phyloP scores from a whole-genome alignment of 2,329 filamentous ascomycete genomes.

The Aureobasidium sp. region DNA sequence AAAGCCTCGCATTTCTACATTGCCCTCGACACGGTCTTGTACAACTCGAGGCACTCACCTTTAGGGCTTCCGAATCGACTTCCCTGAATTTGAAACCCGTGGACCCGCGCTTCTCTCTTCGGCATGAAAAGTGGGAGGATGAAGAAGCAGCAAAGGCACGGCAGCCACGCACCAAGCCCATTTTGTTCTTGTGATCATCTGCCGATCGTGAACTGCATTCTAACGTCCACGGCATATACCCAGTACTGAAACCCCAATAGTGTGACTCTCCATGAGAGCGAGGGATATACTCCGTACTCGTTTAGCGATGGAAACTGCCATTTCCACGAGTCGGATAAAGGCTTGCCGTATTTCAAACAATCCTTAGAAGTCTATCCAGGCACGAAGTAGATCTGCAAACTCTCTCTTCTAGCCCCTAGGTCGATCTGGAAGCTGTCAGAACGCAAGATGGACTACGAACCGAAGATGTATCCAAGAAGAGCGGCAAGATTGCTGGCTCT shows the following conservation, averaged over 20 bases:
- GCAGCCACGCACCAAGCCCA: not conserved
- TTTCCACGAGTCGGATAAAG: slow-evolving; percentile 3
- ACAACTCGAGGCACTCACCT: not conserved
- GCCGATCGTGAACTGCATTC: not conserved
- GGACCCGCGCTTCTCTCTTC: not conserved
- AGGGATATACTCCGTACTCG: not conserved
- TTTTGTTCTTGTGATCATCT: not conserved
- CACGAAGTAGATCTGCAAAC: not conserved
- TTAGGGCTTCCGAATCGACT: not conserved
- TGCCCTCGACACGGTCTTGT: not conserved
- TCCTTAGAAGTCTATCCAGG: not conserved
- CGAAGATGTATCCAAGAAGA: not conserved
- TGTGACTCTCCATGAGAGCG: not conserved
- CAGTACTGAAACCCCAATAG: not conserved
- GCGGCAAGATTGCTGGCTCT: not conserved
- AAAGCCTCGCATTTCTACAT: not conserved
- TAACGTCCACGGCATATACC: not conserved
- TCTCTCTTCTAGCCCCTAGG: not conserved
- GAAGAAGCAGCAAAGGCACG: not conserved
- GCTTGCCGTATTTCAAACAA: not conserved
- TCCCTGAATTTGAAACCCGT: not conserved
- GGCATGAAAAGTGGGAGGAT: not conserved
- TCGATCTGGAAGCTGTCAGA: not conserved
- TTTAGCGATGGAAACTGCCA: not conserved
- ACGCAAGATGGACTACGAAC: not conserved